Conservation (phyloP, 352 stramenopile genomes). For the Globisporangium ultimum region DNA sequence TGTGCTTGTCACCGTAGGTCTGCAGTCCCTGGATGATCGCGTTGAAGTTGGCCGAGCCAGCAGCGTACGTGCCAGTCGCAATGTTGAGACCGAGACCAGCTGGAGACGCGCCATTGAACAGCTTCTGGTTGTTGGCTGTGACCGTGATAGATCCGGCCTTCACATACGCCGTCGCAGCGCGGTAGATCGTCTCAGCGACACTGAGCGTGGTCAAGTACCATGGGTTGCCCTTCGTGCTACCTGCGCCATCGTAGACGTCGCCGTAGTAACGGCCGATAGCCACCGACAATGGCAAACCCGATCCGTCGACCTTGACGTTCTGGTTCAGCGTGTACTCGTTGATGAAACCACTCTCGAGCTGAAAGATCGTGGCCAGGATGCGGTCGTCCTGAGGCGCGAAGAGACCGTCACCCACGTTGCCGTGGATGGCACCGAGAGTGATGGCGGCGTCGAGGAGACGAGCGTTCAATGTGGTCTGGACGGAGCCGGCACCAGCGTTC, state of each 20-base stretch:
- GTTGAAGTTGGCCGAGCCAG: constrained; percentile 15
- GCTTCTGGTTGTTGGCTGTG: constrained; percentile 20
- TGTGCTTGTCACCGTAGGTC: constrained; percentile 21
- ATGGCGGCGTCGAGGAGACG: no score
- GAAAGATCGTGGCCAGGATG: no score
- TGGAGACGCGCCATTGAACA: constrained; percentile 17
- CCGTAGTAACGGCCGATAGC: constrained; percentile 26
- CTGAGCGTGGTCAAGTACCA: constrained; percentile 18
- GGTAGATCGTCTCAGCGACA: background rate
- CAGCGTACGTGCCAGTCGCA: no score
- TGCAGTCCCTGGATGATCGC: constrained; percentile 17
- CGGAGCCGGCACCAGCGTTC: constrained; percentile 12
- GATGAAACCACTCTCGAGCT: background rate
- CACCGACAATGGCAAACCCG: constrained; percentile 17
- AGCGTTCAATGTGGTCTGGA: no score
- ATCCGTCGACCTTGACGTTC: no score
- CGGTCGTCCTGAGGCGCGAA: no score
- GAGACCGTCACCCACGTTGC: no score
- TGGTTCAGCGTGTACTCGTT: constrained; percentile 24
- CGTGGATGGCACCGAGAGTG: no score
- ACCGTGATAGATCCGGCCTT: constrained; percentile 22
- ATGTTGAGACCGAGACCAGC: constrained; percentile 19
- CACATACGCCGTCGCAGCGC: constrained; percentile 16
- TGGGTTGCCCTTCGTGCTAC: constrained; percentile 19
- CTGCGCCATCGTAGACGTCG: constrained; percentile 19